A percentile compares a stretch with the other conserved stretches of the same genome.
Evolutionary conservation across 225 moss, liverwort and hornwort species (phyloP).

Genomic region (Polytrichum commune): DNA sequence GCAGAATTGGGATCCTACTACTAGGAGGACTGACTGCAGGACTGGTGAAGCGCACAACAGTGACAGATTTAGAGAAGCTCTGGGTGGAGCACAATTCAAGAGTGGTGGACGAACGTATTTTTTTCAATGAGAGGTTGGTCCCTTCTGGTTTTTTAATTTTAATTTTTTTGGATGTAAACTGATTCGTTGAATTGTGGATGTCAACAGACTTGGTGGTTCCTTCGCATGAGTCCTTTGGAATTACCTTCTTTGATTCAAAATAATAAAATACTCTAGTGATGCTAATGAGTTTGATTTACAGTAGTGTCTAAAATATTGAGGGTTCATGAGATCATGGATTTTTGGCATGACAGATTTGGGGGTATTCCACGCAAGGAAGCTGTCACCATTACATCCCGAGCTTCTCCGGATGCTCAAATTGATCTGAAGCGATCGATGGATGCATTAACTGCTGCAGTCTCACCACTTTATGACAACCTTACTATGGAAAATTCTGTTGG

Average conservation of each 20-base stretch:
- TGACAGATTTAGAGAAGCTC: constrained; percentile 86
- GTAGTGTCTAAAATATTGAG: no score
- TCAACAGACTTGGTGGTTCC: no score
- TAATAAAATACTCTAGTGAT: no score
- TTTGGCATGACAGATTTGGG: constrained; percentile 58
- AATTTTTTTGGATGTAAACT: no score
- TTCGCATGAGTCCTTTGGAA: background rate
- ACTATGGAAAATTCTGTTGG: constrained; percentile 38
- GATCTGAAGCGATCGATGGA: constrained; percentile 67
- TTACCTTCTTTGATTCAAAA: background rate
- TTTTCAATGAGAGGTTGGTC: constrained; percentile 67
- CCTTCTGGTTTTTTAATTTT: background rate
- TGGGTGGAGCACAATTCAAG: constrained; percentile 96
- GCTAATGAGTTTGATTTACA: no score
- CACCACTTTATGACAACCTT: constrained; percentile 66
- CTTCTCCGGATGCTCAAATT: constrained; percentile 55
- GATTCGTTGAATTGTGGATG: no score
- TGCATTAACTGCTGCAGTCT: constrained; percentile 56
- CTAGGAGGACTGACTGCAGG: constrained; percentile 82
- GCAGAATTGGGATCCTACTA: constrained; percentile 71
- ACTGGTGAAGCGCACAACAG: constrained; percentile 66
- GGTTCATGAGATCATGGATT: background rate
- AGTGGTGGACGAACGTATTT: constrained; percentile 67
- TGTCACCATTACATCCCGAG: constrained; percentile 64
- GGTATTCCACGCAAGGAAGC: constrained; percentile 87